phyloP scores from a whole-genome alignment of 148 eudicot genomes.

The Vaccinium corymbosum region DNA sequence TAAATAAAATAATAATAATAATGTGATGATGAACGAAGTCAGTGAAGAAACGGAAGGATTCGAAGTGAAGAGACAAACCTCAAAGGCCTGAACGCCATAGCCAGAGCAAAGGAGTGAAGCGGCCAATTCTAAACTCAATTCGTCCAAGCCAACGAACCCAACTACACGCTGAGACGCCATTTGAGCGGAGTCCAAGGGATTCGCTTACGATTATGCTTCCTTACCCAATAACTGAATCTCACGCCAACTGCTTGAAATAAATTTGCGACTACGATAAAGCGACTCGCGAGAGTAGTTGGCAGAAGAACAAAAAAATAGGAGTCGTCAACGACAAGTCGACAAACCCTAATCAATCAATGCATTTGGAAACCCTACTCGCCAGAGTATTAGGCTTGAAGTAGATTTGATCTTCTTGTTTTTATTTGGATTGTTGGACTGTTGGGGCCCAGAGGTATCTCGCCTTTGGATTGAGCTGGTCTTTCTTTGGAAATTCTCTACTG shows the following conservation, averaged over 20 bases:
- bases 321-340: neutral
- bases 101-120: constrained; percentile 62
- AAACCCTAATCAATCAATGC: too few relatives aligned
- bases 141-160: constrained; percentile 75
- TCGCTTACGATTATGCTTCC: neutral
- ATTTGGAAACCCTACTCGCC: too few relatives aligned
- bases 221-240: neutral
- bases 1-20: too few relatives aligned
- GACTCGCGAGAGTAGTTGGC: neutral
- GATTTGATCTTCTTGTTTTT: too few relatives aligned
- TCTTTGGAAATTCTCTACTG: too few relatives aligned
- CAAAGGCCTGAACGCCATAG: constrained; percentile 63
- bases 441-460: too few relatives aligned
- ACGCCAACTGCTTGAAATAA: neutral
- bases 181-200: neutral
- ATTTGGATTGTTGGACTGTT: too few relatives aligned
- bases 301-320: neutral
- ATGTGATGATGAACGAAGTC: neutral
- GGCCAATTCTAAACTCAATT: constrained; percentile 59
- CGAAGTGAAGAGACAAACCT: constrained; percentile 16
- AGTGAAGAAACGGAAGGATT: neutral
- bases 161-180: constrained; percentile 41
- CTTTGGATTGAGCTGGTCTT: too few relatives aligned
- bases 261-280: neutral
- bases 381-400: too few relatives aligned